These are phyloP conservation scores for Nemania bipapillata DNA, from an alignment of 2,329 filamentous ascomycete genomes.

Conservation along the genomic window DNA sequence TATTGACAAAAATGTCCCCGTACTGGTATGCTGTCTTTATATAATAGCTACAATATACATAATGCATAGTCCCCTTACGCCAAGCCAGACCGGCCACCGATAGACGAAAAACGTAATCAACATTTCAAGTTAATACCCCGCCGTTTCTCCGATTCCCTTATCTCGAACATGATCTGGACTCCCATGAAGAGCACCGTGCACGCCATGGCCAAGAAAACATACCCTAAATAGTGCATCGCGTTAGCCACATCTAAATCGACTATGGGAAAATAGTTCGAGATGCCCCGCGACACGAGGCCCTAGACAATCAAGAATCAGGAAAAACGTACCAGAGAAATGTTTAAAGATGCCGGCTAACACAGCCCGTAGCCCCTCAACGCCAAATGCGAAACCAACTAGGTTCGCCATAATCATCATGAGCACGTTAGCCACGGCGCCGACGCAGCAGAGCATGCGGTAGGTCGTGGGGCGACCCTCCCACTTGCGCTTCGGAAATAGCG, in stretches of 20 bases:
- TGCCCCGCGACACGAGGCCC: not conserved
- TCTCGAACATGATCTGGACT: slow-evolving; percentile 95
- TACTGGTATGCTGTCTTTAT: not conserved
- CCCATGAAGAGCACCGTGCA: slow-evolving; percentile 83
- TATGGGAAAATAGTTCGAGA: not conserved
- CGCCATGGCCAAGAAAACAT: slow-evolving; percentile 76
- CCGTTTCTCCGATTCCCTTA: slow-evolving; percentile 84
- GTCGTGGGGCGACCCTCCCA: slow-evolving; percentile 76
- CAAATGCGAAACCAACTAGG: slow-evolving; percentile 92
- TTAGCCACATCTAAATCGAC: not conserved
- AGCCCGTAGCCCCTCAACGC: slow-evolving; percentile 83
- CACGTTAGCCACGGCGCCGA: slow-evolving; percentile 84
- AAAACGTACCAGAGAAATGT: slow-evolving; percentile 72
- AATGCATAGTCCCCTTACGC: not conserved
- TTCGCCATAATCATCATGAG: slow-evolving; percentile 97
- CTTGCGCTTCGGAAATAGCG: slow-evolving; percentile 76
- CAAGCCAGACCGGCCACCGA: not conserved
- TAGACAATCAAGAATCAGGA: not conserved
- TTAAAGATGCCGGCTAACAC: slow-evolving; percentile 79
- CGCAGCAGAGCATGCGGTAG: slow-evolving; percentile 82
- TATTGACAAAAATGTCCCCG: no score
- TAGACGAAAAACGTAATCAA: slow-evolving; percentile 52
- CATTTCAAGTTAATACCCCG: slow-evolving; percentile 86
- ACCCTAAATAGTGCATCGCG: slow-evolving; percentile 59
- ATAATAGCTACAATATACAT: not conserved